phyloP scores from a whole-genome alignment of 1,284 basidiomycete genomes.

The Schizophyllum commune region DNA sequence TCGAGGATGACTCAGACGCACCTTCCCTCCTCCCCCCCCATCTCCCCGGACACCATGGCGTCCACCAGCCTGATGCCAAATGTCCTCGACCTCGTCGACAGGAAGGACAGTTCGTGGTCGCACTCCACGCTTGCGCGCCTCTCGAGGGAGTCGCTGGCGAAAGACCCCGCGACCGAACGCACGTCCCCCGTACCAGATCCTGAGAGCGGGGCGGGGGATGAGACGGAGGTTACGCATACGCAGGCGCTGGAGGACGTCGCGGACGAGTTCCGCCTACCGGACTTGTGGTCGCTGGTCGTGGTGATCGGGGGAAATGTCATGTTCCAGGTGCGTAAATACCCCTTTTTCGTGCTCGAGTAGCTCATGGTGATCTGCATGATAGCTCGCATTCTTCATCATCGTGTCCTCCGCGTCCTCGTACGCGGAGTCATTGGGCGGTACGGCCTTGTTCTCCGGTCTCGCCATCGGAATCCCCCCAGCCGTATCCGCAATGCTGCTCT shows the following conservation, averaged over 20 bases:
- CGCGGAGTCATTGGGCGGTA: slow-evolving; percentile 54
- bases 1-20: too few species aligned
- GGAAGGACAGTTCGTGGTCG: background rate
- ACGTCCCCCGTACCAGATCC: background rate
- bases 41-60: background rate
- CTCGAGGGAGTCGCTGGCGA: background rate
- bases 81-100: background rate
- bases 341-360: background rate
- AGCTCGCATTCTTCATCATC: slow-evolving; percentile 64
- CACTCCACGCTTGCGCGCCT: background rate
- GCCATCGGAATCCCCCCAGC: slow-evolving; percentile 61
- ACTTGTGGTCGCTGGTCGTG: background rate
- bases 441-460: slow-evolving; percentile 58
- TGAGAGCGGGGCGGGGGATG: background rate
- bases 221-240: background rate
- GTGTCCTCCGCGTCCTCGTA: slow-evolving; percentile 61
- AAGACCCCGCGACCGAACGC: background rate
- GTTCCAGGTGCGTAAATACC: background rate
- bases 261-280: background rate
- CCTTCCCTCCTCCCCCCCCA: background rate
- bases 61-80: background rate
- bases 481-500: slow-evolving; percentile 47
- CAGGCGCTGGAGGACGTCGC: background rate
- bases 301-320: background rate
- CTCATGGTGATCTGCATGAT: background rate